Conservation (phyloP, 805 yeast genomes). For the Spathaspora hagerdaliae region DNA sequence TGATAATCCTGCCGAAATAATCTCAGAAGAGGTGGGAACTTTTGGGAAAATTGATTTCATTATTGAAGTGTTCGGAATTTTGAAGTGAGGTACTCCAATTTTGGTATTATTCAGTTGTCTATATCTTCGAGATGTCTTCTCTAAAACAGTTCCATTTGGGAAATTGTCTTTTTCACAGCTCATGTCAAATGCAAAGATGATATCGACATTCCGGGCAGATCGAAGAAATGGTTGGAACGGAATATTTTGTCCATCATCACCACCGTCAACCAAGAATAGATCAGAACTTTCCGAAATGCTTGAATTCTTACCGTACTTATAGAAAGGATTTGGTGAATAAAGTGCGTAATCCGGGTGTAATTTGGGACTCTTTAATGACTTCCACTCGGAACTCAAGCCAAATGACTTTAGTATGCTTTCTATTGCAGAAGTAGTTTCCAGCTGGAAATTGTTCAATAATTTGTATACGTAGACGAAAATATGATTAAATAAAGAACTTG, state of each 20-base stretch:
- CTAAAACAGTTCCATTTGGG: slow-evolving; percentile 58
- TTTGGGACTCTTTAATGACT: slow-evolving; percentile 20
- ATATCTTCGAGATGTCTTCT: slow-evolving; percentile 32
- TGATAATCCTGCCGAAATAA: slow-evolving; percentile 15
- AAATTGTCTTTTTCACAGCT: slow-evolving; percentile 50
- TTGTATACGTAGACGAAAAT: slow-evolving; percentile 48
- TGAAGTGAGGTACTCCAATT: slow-evolving; percentile 12
- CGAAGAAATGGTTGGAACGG: slow-evolving; percentile 45
- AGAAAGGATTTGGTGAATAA: slow-evolving; percentile 62
- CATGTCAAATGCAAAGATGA: slow-evolving; percentile 39
- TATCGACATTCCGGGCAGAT: slow-evolving; percentile 30
- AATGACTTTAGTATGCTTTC: slow-evolving; percentile 37
- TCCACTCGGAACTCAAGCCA: slow-evolving; percentile 35
- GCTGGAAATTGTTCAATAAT: slow-evolving; percentile 25
- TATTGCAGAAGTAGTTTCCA: slow-evolving; percentile 29
- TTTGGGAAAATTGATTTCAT: slow-evolving; percentile 27
- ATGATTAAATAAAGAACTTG: slow-evolving; percentile 59
- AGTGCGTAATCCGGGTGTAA: slow-evolving; percentile 57
- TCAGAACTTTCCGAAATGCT: slow-evolving; percentile 13
- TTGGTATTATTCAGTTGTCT: slow-evolving; percentile 12
- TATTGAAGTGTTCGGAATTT: background rate
- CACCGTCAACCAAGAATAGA: slow-evolving; percentile 42
- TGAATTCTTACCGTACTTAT: slow-evolving; percentile 8
- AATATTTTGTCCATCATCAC: slow-evolving; percentile 47
- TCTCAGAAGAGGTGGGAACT: slow-evolving; percentile 27